Evolutionary conservation across 2,329 filamentous ascomycete species (phyloP), one percentile per base, ranked within the genome.

Genomic region (Trichoderma cornu-damae): DNA sequence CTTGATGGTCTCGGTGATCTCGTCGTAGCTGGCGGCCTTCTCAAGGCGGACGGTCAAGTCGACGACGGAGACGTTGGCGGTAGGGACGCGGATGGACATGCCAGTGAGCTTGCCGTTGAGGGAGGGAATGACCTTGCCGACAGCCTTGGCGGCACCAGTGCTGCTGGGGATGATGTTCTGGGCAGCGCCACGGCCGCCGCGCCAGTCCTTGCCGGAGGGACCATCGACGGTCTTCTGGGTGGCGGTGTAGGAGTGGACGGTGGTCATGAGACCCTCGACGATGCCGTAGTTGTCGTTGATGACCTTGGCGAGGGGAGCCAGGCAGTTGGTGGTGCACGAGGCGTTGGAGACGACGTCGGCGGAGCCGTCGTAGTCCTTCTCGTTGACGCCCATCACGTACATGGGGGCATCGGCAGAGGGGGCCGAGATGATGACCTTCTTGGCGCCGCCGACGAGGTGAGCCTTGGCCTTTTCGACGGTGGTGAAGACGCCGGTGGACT

Each of bases 351-450:
- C 90, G 76, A 99, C 87, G 70, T 90, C 81, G 77, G 94, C 84
- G 75, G 89, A 89, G 75, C 88, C 86, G 77, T 89, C 93, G 87
- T 97, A 97, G 70, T 78, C 83, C 77, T 92, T 84, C 80, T 97
- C 83, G 85, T 97, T 99, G 82, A 99, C 94, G 75, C 94, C 94
- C 87, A 96, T 95, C 75, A 99, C 94, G 86, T 95, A 99, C 94
- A 99, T 99, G 75, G 93, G 93, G 72, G 94, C 94, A 81, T 99
- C 94, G 67, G 89, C 88, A 63, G 90, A 95, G 70, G 90, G 90
- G 72, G 90, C 89, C 67, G 89, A 94, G 84, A 93, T 92, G 82
- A 92, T 79, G 77, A 92, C 93, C 87, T 96, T 96, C 90, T 96
- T 96, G 77, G 93, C 93, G 77, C 93, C 93, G 75, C 92, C 93